Evolutionary conservation across 805 yeast species (phyloP), one percentile per base, ranked within the genome.

Genomic region (Ogataea paradorogensis): DNA sequence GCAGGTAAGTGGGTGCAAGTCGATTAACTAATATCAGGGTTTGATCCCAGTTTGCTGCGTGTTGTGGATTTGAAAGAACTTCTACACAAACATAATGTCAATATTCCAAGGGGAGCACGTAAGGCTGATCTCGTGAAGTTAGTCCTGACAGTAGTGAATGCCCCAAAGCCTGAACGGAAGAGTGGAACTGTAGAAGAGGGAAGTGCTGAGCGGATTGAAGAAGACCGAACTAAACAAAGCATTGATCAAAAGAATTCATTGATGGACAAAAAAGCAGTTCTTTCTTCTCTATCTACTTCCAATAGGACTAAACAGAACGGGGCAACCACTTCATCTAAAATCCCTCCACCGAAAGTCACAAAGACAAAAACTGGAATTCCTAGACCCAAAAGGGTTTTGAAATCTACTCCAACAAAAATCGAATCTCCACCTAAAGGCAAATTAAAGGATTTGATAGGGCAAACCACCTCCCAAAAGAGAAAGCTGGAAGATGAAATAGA

Each of bases 61-160:
- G 82, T 84, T 18, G 76, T 84, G 5, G 79, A 84, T 44, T 68
- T 89, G 53, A 74, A 86, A 51, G 68, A 74, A 20, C 67, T 85
- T 15, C 65, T 90, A 30, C 58, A 63, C 8, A 74, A 71, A 32
- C 71, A 85, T 55, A 69, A 73, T n/a, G 65, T 88, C 11, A 56
- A 57, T 0, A 76, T 69, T 56, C 66, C 82, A 0, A 61, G 80
- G 1, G 66, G 69, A 33, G 77, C 84, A 8, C 83, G 80, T 54
- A 89, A 90, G 59, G 68, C 76, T 2, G 77, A 75, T 15, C 67
- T 88, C 41, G 59, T 85, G 10, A 29, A 40, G n/a, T 21, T 52
- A 14, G 40, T 51, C 15, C 23, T 28, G 9, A 32, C 39, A 5
- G 38, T 35, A 21, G 15, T 13, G n/a, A 25, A 16, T 9, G 9